Evolutionary conservation across 306 rosid genomes (phyloP).

Genomic region (Hippophae gyantsensis): DNA sequence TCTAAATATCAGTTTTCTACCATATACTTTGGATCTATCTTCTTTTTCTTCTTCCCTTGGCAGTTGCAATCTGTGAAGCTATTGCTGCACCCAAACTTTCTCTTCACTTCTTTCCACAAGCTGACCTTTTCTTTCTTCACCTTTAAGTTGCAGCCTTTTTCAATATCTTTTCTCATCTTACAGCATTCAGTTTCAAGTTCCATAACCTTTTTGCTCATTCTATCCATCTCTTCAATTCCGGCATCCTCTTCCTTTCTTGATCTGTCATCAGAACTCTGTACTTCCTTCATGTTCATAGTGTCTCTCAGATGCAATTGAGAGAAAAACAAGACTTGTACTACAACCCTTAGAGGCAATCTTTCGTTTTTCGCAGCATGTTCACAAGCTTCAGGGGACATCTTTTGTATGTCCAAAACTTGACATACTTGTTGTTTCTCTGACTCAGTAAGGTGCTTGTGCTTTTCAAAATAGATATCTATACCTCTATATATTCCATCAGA

Average conservation of each 20-base stretch:
- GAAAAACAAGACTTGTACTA: slow-evolving; percentile 33
- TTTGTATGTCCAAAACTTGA: slow-evolving; percentile 30
- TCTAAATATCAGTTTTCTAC: not conserved
- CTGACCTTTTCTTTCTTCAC: slow-evolving; percentile 30
- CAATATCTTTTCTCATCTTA: slow-evolving; percentile 34
- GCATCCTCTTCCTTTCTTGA: slow-evolving; percentile 10
- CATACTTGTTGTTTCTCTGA: slow-evolving; percentile 42
- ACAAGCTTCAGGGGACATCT: slow-evolving; percentile 38
- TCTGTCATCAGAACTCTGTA: slow-evolving; percentile 12
- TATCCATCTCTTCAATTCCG: slow-evolving; percentile 23
- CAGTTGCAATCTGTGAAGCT: slow-evolving; percentile 17
- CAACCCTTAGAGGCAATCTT: slow-evolving; percentile 36
- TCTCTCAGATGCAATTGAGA: slow-evolving; percentile 36
- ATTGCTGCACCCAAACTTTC: slow-evolving; percentile 46
- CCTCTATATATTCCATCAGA: slow-evolving; percentile 45
- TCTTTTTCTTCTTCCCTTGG: slow-evolving; percentile 34
- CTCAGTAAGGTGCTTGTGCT: slow-evolving; percentile 33
- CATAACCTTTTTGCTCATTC: slow-evolving; percentile 26
- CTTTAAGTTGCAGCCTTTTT: slow-evolving; percentile 19
- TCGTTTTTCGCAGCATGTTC: slow-evolving; percentile 46
- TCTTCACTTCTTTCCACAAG: slow-evolving; percentile 51
- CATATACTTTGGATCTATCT: not conserved
- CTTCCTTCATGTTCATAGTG: slow-evolving; percentile 18
- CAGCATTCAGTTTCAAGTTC: slow-evolving; percentile 39
- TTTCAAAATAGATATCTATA: slow-evolving; percentile 30